Percentiles rank a stretch among this genome's conserved stretches.
phyloP scores from a whole-genome alignment of 108 stramenopile genomes.

The Cylindrotheca fusiformis region DNA sequence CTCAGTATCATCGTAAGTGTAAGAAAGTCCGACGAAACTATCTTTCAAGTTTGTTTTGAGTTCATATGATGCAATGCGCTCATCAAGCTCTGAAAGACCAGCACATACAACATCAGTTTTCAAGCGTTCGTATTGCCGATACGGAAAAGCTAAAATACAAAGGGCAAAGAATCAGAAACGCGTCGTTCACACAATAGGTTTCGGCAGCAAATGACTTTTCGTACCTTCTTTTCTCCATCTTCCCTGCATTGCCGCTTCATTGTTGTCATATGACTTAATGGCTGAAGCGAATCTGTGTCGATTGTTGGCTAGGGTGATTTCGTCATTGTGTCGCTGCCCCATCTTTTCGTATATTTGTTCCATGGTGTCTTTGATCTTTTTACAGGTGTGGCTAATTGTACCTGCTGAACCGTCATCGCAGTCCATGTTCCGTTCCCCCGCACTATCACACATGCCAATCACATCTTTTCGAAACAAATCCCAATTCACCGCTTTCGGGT shows the following conservation, averaged over 20 bases:
- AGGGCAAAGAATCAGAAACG: not conserved
- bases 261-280: slow-evolving; percentile 48
- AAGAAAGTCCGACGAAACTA: slow-evolving; percentile 77
- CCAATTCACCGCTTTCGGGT: slow-evolving; percentile 74
- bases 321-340: slow-evolving; percentile 46
- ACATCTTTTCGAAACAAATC: slow-evolving; percentile 66
- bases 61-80: slow-evolving; percentile 74
- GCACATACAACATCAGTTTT: slow-evolving; percentile 69
- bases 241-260: slow-evolving; percentile 73
- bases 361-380: slow-evolving; percentile 62
- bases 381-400: slow-evolving; percentile 50
- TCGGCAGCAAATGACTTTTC: not conserved
- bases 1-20: slow-evolving; percentile 78
- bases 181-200: not conserved
- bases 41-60: slow-evolving; percentile 65
- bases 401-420: slow-evolving; percentile 32
- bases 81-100: slow-evolving; percentile 76
- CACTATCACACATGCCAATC: slow-evolving; percentile 67
- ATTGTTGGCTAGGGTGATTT: slow-evolving; percentile 62
- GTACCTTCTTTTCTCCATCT: slow-evolving; percentile 40
- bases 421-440: slow-evolving; percentile 43
- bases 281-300: slow-evolving; percentile 45
- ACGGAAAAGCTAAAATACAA: slow-evolving; percentile 55
- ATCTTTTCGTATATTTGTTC: slow-evolving; percentile 62
- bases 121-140: slow-evolving; percentile 72